Conservation (phyloP, 1,139 yeast species). For the Debaryomyces fabryi region DNA sequence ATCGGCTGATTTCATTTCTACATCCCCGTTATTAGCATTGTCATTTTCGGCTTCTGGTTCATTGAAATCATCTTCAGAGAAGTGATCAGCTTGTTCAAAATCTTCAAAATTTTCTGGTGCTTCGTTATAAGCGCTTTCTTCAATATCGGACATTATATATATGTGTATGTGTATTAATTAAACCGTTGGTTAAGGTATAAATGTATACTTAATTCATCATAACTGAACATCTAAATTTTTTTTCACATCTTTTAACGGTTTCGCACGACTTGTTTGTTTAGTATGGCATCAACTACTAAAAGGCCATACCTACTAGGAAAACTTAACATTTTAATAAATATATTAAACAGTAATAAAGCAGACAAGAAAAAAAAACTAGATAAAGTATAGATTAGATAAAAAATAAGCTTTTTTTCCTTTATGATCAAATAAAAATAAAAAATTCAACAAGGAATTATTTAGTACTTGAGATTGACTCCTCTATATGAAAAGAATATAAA, state of each 20-base stretch:
- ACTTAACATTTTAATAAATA: constrained; percentile 9
- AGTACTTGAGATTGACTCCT: constrained; percentile 7
- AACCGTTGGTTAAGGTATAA: neutral
- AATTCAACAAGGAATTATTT: constrained; percentile 1
- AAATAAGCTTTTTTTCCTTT: constrained; percentile 6
- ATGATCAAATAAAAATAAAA: constrained; percentile 6
- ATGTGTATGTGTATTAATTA: neutral
- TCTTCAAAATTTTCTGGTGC: constrained; percentile 81
- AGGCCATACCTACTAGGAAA: neutral
- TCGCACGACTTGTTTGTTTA: constrained; percentile 5
- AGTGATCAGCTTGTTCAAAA: constrained; percentile 74
- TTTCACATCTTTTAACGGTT: constrained; percentile 1
- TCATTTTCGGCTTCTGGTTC: constrained; percentile 43
- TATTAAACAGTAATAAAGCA: constrained; percentile 11
- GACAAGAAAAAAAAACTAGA: constrained; percentile 6
- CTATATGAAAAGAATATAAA: constrained; percentile 10
- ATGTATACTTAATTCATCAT: neutral
- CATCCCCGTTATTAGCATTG: constrained; percentile 40
- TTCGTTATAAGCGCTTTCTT: constrained; percentile 67
- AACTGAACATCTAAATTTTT: neutral
- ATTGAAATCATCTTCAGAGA: constrained; percentile 64
- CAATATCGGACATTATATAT: constrained; percentile 48
- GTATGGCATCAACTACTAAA: neutral
- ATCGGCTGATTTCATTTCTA: constrained; percentile 65
- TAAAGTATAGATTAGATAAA: constrained; percentile 8